Base-by-base conservation (phyloP, 2,329 filamentous ascomycete genomes). In the Capronia epimyces region DNA sequence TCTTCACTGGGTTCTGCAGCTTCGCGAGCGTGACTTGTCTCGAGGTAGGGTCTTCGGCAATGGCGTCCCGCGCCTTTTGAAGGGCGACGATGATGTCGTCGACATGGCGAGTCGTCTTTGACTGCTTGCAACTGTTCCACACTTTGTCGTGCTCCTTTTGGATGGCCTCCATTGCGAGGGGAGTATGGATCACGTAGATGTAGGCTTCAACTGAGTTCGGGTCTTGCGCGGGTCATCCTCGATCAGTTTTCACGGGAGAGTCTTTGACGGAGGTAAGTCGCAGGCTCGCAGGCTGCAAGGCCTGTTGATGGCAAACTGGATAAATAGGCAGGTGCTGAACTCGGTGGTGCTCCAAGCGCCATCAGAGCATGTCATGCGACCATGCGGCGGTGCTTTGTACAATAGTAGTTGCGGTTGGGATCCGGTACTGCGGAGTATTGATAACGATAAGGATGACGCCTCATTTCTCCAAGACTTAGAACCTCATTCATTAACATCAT, bases 1-100 rank as follows among this genome's bases (percentile, higher is more conserved):
- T 76, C 64, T 90, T 93, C 50, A 95, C 76, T 0, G 90, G 87
- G 57, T 86, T 90, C 66, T 96, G 89, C 15, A 96, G 79, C 65
- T 86, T 90, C 24, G 87, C 86, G 62, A 97, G 79, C 21, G 83
- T 85, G 53, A 90, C 75, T 36, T 83, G 81, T 13, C 87, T 83
- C 32, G 80, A 80, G 57, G 83, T 81, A 20, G 86, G 81, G 63
- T 89, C 85, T 79, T 77, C 72, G 57, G 83, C 83, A 53, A 96
- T 84, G 58, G 81, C 76, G 56, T 88, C 82, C 49, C 89, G 79
- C 32, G 90, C 87, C 42, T 77, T 76, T 57, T 81, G 79, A 22
- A 98, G 80, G 50, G 87, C 70, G 56, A 89, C 80, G 60, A 98
- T 89, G 32, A 90, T 85, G 53, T 81, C 79, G 66, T 97, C 89